These are phyloP conservation scores for Ensete ventricosum DNA, from an alignment of 176 grass and related monocot genomes.

Conservation along the genomic window DNA sequence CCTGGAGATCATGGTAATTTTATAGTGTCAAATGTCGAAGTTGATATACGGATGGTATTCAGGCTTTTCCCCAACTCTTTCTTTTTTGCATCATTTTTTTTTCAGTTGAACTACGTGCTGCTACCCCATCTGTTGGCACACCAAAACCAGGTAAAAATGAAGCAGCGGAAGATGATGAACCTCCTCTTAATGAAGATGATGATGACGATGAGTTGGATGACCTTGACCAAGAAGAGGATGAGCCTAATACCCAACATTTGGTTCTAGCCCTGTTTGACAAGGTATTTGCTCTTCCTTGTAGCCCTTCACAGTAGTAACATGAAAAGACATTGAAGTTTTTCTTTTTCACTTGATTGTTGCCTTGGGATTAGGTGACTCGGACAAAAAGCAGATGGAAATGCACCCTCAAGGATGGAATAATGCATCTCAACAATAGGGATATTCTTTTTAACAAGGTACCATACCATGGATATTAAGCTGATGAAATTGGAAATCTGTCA, in stretches of 20 bases:
- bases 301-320: neutral
- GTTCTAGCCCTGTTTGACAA: slow-evolving; percentile 46
- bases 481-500: neutral
- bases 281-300: slow-evolving; percentile 10
- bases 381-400: slow-evolving; percentile 55
- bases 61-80: neutral
- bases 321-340: neutral
- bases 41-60: neutral
- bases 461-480: neutral
- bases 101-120: slow-evolving; percentile 27
- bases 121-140: slow-evolving; percentile 28
- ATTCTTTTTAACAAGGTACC: slow-evolving; percentile 49
- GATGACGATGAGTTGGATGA: slow-evolving; percentile 39
- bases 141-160: slow-evolving; percentile 31
- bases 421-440: slow-evolving; percentile 45
- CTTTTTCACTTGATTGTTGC: neutral
- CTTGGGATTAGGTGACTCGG: slow-evolving; percentile 29
- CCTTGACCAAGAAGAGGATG: slow-evolving; percentile 30
- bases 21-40: neutral
- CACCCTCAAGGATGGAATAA: slow-evolving; percentile 46
- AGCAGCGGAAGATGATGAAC: slow-evolving; percentile 37
- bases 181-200: slow-evolving; percentile 48
- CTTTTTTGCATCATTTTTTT: neutral
- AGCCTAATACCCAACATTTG: slow-evolving; percentile 32
- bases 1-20: slow-evolving; percentile 39